A percentile compares a stretch with the other conserved stretches of the same genome.
phyloP scores from a whole-genome alignment of 2,329 filamentous ascomycete genomes.

The Arthrobotrys megalospora region DNA sequence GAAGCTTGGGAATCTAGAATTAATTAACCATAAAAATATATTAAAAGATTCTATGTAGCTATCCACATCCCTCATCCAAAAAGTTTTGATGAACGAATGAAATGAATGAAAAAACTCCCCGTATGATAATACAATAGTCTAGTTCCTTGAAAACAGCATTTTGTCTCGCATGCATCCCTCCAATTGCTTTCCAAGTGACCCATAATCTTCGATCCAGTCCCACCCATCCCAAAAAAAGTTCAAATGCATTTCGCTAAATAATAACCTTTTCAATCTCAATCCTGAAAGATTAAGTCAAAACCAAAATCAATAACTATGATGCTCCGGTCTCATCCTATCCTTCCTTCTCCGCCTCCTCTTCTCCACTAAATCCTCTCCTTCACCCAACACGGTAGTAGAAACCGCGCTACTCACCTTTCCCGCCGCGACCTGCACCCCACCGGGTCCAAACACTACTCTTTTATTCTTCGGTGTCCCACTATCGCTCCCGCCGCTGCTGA shows the following conservation, averaged over 20 bases:
- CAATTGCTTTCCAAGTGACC: no score
- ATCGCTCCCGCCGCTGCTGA: slow-evolving; percentile 47
- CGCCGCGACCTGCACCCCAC: slow-evolving; percentile 38
- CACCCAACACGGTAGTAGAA: slow-evolving; percentile 45
- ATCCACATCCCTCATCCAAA: no score
- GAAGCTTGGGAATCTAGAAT: no score
- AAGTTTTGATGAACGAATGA: not conserved
- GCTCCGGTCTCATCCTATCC: slow-evolving; percentile 27
- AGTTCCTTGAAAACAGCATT: no score
- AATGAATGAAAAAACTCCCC: not conserved
- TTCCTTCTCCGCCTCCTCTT: slow-evolving; percentile 41
- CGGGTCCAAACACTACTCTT: slow-evolving; percentile 51
- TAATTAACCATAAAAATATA: no score
- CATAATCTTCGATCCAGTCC: no score
- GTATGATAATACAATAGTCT: not conserved
- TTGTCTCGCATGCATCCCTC: not conserved
- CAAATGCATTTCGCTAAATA: not conserved
- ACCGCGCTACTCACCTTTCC: slow-evolving; percentile 46
- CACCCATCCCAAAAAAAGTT: no score
- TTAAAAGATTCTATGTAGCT: no score
- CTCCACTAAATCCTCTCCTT: slow-evolving; percentile 55
- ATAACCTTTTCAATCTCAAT: not conserved
- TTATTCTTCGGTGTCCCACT: slow-evolving; percentile 29
- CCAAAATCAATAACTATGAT: slow-evolving; percentile 23
- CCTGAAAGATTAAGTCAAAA: no score